These are phyloP conservation scores for Zopfochytrium polystomum DNA, from an alignment of 371 early-diverging fungal genomes.

Conservation along the genomic window DNA sequence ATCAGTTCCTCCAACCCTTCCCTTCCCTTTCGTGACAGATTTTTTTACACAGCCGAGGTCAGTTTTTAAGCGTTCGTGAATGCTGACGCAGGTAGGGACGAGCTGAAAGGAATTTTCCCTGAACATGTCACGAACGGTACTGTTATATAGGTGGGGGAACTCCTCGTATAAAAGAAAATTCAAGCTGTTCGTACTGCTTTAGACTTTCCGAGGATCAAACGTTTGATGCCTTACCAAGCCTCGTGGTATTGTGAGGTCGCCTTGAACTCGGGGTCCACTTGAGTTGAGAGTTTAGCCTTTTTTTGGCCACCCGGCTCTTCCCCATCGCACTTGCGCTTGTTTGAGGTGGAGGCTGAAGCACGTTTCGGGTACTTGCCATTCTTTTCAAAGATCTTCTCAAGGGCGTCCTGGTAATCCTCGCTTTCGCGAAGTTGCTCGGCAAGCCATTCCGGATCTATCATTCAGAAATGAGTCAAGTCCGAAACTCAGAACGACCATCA, in stretches of 20 bases:
- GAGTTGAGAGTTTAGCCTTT: neutral
- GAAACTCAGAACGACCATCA: no score
- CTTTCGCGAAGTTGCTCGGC: neutral
- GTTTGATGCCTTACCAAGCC: neutral
- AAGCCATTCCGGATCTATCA: constrained; percentile 23
- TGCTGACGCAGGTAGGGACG: no score
- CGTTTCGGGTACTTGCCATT: constrained; percentile 19
- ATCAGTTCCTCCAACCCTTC: no score
- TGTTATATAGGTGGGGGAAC: neutral
- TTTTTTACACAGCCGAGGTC: no score
- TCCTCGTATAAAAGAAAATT: neutral
- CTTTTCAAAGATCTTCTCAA: constrained; percentile 11
- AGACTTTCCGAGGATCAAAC: neutral
- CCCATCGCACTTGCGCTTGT: constrained; percentile 6
- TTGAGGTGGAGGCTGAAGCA: neutral
- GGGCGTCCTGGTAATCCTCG: neutral
- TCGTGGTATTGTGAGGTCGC: neutral
- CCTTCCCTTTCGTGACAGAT: no score
- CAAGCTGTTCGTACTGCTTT: neutral
- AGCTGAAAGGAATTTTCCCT: no score
- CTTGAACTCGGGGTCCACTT: neutral
- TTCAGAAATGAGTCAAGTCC: no score
- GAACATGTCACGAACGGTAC: no score
- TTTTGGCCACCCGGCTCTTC: neutral
- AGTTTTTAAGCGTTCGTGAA: no score